Evolutionary conservation across 1,284 basidiomycete genomes (phyloP), one percentile per base, ranked within the genome.

Genomic region (Papiliotrema terrestris): DNA sequence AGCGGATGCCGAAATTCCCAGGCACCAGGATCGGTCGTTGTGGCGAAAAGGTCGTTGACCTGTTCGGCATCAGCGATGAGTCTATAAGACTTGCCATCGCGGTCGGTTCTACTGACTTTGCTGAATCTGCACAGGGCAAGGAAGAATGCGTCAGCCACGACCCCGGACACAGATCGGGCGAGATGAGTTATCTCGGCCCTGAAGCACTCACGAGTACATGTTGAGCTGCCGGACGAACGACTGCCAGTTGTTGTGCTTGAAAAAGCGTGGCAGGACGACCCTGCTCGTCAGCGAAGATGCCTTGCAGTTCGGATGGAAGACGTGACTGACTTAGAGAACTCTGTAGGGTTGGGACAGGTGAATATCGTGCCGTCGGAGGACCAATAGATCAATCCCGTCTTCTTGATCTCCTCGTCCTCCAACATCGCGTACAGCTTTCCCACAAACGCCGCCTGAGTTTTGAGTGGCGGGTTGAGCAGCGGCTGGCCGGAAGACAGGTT

Each of bases 221-320:
- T 76, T 74, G 25, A 78, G 60, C 56, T 79, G 78, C 8, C 79
- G 69, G 6, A 79, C 75, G 54, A 80, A 79, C 8, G 70, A 74
- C 52, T 78, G 74, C 67, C 77, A 79, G 55, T 80, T 79, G 57
- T 74, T 75, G 55, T 79, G 78, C 61, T 78, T 78, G 75, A 78
- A 79, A 55, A 69, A 78, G 39, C 75, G 72, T 0, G 78, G 78
- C 2, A 79, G 61, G 6, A 77, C 68, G 6, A 63, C 59, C 52
- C 75, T 75, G 58, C 29, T 6, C 29, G 29, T 32, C 29, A 32
- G 29, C 5, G 6, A 32, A 32, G 6, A 11, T 32, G 5, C 29
- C 29, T 32, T 32, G 29, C 11, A 11, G 11, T 6, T 32, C 29
- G 29, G 29, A 32, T n/a, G n/a, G 42, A 8, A 13, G 22, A 13